Evolutionary conservation across 2,329 filamentous ascomycete genomes (phyloP).

Genomic region (Nemania sp.): DNA sequence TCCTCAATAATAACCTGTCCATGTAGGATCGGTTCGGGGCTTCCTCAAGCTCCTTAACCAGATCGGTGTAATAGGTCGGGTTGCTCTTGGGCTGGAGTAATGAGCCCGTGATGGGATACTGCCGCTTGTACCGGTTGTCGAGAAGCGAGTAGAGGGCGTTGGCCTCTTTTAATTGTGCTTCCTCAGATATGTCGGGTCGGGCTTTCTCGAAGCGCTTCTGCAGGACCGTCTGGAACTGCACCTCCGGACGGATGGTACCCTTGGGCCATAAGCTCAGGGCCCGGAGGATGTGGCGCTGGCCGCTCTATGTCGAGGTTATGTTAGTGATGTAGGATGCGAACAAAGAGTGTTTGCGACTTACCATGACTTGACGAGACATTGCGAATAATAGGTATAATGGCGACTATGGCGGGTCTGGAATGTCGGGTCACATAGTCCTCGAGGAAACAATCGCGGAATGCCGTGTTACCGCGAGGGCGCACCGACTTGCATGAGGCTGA

Average conservation of each 20-base stretch:
- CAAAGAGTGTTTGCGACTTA: constrained; percentile 21
- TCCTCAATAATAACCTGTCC: constrained; percentile 54
- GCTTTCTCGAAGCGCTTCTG: constrained; percentile 47
- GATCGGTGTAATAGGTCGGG: constrained; percentile 64
- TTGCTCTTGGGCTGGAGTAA: constrained; percentile 63
- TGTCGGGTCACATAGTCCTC: neutral
- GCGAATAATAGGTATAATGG: too few species aligned
- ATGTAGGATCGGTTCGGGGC: constrained; percentile 61
- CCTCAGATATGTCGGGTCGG: constrained; percentile 43
- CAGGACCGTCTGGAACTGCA: constrained; percentile 63
- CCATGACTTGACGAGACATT: constrained; percentile 35
- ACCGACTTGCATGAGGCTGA: too few species aligned
- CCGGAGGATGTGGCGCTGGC: constrained; percentile 52
- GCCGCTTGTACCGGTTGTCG: constrained; percentile 59
- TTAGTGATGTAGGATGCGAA: neutral
- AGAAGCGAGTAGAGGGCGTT: constrained; percentile 63
- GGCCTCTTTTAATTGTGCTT: constrained; percentile 57
- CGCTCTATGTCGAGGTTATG: constrained; percentile 41
- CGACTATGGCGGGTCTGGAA: neutral
- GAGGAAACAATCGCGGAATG: neutral
- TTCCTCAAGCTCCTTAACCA: constrained; percentile 65
- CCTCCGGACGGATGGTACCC: constrained; percentile 64
- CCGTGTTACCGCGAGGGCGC: neutral
- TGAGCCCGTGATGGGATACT: constrained; percentile 54
- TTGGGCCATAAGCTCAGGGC: constrained; percentile 64